phyloP scores from a whole-genome alignment of 2,329 filamentous ascomycete genomes.

The Chrysoporthe puriensis region DNA sequence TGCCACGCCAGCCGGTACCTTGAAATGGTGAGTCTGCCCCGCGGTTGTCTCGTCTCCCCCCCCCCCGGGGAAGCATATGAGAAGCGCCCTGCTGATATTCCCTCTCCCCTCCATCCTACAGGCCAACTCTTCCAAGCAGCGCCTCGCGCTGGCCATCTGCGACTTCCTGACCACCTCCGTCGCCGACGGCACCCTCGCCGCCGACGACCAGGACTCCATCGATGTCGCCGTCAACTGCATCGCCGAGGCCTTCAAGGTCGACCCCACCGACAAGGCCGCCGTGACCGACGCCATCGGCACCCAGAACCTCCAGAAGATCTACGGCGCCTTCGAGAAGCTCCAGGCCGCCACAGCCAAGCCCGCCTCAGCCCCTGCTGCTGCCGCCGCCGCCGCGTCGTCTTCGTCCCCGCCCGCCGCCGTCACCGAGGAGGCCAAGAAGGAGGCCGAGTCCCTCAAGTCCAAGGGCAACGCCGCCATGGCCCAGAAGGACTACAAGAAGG shows the following conservation, averaged over 20 bases:
- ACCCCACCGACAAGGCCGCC: slow-evolving; percentile 75
- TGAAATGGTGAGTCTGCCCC: slow-evolving; percentile 21
- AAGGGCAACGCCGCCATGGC: slow-evolving; percentile 95
- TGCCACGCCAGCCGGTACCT: neutral
- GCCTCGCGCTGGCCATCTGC: slow-evolving; percentile 94
- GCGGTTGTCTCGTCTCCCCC: neutral
- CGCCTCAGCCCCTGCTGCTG: slow-evolving; percentile 43
- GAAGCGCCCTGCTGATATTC: slow-evolving; percentile 13
- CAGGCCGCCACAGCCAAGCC: slow-evolving; percentile 57
- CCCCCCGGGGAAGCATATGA: neutral
- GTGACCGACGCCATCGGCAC: slow-evolving; percentile 78
- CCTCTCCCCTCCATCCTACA: slow-evolving; percentile 28
- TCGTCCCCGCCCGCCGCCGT: slow-evolving; percentile 34
- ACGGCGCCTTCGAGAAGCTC: slow-evolving; percentile 94
- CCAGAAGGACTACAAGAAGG: slow-evolving; percentile 82
- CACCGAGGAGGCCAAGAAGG: slow-evolving; percentile 67
- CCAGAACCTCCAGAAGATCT: slow-evolving; percentile 89
- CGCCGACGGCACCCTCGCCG: slow-evolving; percentile 82
- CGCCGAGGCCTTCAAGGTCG: slow-evolving; percentile 91
- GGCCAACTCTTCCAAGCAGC: slow-evolving; percentile 67
- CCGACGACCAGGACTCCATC: slow-evolving; percentile 90
- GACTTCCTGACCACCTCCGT: slow-evolving; percentile 88
- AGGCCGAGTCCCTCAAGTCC: slow-evolving; percentile 87
- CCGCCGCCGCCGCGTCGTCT: slow-evolving; percentile 40
- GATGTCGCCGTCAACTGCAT: slow-evolving; percentile 96